A percentile compares a stretch with the other conserved stretches of the same genome.
These are phyloP conservation scores for Gamarada debralockiae DNA, from an alignment of 495 filamentous ascomycete genomes.

Conservation along the genomic window DNA sequence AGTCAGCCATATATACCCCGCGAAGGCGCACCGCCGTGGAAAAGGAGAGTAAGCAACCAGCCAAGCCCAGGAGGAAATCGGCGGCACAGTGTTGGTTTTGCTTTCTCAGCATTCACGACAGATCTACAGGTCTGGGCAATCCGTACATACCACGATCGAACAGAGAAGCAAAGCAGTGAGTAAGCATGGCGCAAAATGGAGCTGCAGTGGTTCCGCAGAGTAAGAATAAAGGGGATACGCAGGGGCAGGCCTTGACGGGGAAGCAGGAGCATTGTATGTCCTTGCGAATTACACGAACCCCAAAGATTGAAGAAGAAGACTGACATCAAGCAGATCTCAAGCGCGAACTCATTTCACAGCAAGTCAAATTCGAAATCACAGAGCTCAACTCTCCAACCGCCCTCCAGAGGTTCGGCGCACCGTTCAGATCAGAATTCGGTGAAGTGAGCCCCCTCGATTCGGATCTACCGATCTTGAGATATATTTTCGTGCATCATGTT, in stretches of 20 bases:
- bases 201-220: conserved; percentile 1
- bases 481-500: conserved; percentile 97
- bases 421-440: conserved; percentile 86
- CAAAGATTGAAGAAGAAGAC: conserved; percentile 4
- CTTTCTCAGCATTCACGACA: not conserved
- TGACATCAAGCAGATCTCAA: conserved; percentile 73
- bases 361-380: conserved; percentile 80
- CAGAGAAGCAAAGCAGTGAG: not conserved
- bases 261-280: conserved; percentile 96
- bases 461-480: conserved; percentile 88
- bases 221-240: not conserved
- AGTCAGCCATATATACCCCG: not conserved
- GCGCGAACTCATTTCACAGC: conserved; percentile 85
- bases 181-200: conserved; percentile 9
- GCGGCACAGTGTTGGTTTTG: not conserved
- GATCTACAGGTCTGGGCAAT: too few species aligned
- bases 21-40: not conserved
- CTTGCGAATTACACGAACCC: too few species aligned
- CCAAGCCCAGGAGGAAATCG: not conserved
- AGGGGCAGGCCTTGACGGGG: conserved; percentile 59
- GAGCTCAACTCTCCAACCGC: conserved; percentile 94
- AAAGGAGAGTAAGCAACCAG: not conserved
- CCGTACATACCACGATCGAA: not conserved
- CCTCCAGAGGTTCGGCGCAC: conserved; percentile 90
- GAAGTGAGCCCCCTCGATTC: conserved; percentile 93